Conservation (phyloP, 2,329 filamentous ascomycete genomes). For the Bretziella fagacearum region DNA sequence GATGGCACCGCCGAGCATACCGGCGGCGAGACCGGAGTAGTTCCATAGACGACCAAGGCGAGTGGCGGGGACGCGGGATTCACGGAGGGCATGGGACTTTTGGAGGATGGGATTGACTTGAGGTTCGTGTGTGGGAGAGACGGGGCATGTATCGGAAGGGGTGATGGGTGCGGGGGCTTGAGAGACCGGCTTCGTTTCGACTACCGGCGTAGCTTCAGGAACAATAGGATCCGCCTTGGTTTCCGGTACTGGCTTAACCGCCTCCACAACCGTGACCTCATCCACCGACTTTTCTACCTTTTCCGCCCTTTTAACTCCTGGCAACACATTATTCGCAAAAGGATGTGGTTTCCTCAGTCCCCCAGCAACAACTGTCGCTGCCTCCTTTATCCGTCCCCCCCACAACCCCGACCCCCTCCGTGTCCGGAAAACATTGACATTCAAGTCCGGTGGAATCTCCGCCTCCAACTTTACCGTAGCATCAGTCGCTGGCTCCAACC, state of each 20-base stretch:
- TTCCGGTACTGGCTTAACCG: background rate
- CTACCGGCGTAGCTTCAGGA: background rate
- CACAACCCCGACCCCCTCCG: constrained; percentile 8
- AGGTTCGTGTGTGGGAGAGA: background rate
- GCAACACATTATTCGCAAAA: constrained; percentile 12
- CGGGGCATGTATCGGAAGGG: background rate
- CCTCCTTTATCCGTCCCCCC: background rate
- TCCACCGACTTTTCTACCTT: background rate
- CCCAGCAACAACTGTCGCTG: background rate
- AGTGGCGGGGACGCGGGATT: constrained; percentile 80
- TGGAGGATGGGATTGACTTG: constrained; percentile 16
- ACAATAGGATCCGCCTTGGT: background rate
- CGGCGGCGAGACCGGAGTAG: constrained; percentile 80
- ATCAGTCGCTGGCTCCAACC: constrained; percentile 12
- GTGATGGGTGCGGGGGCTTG: constrained; percentile 19
- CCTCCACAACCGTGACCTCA: background rate
- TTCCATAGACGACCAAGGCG: constrained; percentile 83
- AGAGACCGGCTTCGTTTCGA: constrained; percentile 20
- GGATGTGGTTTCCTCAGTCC: constrained; percentile 12
- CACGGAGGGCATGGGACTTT: constrained; percentile 51
- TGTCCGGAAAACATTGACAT: constrained; percentile 13
- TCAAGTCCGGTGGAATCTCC: constrained; percentile 1
- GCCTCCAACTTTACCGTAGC: background rate
- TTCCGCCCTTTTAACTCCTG: background rate
- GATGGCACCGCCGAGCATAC: constrained; percentile 86